Percentiles rank a stretch among this genome's conserved stretches.
Evolutionary conservation across 768 basidiomycete species (phyloP).

Genomic region (Myochromella boudieri): DNA sequence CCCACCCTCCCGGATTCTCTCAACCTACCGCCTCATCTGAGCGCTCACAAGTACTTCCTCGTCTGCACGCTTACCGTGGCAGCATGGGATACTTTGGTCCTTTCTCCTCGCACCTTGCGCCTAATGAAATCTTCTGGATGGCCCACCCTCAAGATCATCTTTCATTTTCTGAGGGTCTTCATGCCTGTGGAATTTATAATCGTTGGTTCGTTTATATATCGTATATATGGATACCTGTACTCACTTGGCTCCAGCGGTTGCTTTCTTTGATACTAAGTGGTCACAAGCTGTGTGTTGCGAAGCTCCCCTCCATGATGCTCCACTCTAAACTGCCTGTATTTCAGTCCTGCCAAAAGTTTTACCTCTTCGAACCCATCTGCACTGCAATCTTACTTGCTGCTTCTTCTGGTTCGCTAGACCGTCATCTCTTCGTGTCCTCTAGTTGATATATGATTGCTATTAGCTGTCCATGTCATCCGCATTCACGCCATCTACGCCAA

Average conservation of each 20-base stretch:
- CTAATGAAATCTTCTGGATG: conserved; percentile 64
- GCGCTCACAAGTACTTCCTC: conserved; percentile 86
- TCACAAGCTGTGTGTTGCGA: conserved; percentile 43
- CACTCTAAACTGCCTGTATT: not conserved
- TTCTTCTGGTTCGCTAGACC: conserved; percentile 47
- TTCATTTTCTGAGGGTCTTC: conserved; percentile 70
- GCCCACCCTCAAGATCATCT: conserved; percentile 77
- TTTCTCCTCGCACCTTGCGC: conserved; percentile 76
- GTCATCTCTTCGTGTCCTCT: not conserved
- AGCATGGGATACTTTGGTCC: conserved; percentile 87
- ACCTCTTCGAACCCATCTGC: conserved; percentile 83
- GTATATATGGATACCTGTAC: not conserved
- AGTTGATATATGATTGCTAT: conserved; percentile 36
- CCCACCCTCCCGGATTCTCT: conserved; percentile 61
- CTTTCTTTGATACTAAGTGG: conserved; percentile 81
- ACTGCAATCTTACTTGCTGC: conserved; percentile 80
- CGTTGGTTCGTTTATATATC: conserved; percentile 49
- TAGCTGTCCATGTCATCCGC: conserved; percentile 73
- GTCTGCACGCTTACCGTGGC: conserved; percentile 89
- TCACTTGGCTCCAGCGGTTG: conserved; percentile 54
- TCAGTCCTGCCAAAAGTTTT: conserved; percentile 68
- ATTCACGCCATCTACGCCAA: conserved; percentile 80
- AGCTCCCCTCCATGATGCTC: conserved; percentile 1
- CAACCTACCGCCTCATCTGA: conserved; percentile 73
- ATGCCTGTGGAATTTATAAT: conserved; percentile 80